Evolutionary conservation across 1,284 basidiomycete genomes (phyloP).

Genomic region (Cryptococcus deneoformans): DNA sequence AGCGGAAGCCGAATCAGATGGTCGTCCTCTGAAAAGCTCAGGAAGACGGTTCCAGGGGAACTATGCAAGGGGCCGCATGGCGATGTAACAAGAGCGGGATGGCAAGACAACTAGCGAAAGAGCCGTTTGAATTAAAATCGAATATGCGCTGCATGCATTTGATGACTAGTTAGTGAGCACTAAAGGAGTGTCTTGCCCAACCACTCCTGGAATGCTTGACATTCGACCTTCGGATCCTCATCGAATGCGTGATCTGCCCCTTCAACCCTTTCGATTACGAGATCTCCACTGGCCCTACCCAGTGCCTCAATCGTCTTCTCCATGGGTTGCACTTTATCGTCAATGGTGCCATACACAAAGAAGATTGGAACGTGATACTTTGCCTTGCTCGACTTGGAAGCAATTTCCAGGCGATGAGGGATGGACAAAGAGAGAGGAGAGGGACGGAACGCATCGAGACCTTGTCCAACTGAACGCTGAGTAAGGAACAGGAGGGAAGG

Average conservation of each 20-base stretch:
- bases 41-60: background rate
- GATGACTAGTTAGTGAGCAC: background rate
- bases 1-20: background rate
- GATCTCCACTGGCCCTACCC: conserved; percentile 15
- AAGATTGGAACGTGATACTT: conserved; percentile 26
- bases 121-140: background rate
- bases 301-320: conserved; percentile 32
- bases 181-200: conserved; percentile 21
- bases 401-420: conserved; percentile 24
- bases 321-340: conserved; percentile 43
- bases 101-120: conserved; percentile 4
- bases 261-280: conserved; percentile 28
- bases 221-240: conserved; percentile 38
- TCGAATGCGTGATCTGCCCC: conserved; percentile 42
- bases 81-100: conserved; percentile 2
- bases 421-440: conserved; percentile 33
- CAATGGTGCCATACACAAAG: conserved; percentile 34
- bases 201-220: conserved; percentile 37
- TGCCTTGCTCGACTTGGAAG: conserved; percentile 3
- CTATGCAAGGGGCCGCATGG: background rate
- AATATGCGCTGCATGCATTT: background rate
- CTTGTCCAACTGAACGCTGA: conserved; percentile 35
- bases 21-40: background rate
- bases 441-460: conserved; percentile 39
- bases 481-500: conserved; percentile 38